Evolutionary conservation across 805 yeast species (phyloP).

Genomic region (Metschnikowia kunwiensis): DNA sequence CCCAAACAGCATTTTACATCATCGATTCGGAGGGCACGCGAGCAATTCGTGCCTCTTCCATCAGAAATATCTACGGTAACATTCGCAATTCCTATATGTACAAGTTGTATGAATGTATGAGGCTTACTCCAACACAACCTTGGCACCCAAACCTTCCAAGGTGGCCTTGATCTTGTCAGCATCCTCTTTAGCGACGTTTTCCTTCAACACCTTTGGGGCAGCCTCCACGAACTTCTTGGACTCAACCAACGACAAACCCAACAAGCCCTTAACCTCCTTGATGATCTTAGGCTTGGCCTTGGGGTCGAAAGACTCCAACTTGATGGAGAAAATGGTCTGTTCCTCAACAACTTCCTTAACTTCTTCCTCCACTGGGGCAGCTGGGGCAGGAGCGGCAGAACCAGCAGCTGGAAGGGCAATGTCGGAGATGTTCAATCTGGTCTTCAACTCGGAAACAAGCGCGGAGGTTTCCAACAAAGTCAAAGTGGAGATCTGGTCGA

Average conservation of each 20-base stretch:
- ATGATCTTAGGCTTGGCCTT: conserved; percentile 96
- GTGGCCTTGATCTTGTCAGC: conserved; percentile 94
- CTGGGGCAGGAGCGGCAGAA: conserved; percentile 58
- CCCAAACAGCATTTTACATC: no score
- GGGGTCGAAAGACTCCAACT: conserved; percentile 91
- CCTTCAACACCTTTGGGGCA: conserved; percentile 95
- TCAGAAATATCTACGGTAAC: no score
- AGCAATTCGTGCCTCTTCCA: no score
- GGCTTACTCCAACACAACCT: conserved; percentile 75
- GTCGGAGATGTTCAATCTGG: conserved; percentile 88
- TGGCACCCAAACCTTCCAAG: conserved; percentile 93
- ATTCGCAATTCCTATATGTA: conserved; percentile 15
- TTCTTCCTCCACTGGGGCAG: conserved; percentile 70
- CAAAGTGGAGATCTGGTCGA: conserved; percentile 83
- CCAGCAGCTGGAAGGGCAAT: conserved; percentile 68
- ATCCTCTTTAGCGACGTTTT: conserved; percentile 93
- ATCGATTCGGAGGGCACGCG: no score
- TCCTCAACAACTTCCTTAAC: conserved; percentile 79
- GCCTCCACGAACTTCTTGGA: conserved; percentile 96
- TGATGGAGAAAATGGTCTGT: conserved; percentile 87
- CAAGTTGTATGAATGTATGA: conserved; percentile 20
- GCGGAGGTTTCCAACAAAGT: conserved; percentile 93
- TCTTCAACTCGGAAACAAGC: conserved; percentile 73
- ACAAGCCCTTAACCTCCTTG: conserved; percentile 89
- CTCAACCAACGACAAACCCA: conserved; percentile 92